Evolutionary conservation across 1,139 yeast species (phyloP).

Genomic region (Nadsonia starkeyi-henricii): DNA sequence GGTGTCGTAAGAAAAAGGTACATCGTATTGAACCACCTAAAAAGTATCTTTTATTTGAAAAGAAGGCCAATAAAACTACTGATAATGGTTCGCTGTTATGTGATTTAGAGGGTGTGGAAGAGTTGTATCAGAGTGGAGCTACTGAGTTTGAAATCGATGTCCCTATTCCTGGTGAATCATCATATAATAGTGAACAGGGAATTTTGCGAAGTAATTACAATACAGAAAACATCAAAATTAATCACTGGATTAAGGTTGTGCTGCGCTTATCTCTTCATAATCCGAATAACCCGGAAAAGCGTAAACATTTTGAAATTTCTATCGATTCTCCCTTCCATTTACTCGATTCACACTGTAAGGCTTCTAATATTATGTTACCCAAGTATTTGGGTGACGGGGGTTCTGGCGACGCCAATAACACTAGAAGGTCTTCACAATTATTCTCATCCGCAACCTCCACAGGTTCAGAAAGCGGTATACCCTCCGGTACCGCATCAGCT

Average conservation of each 20-base stretch:
- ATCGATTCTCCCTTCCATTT: slow-evolving; percentile 85
- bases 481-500: no score
- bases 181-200: slow-evolving; percentile 26
- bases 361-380: slow-evolving; percentile 26
- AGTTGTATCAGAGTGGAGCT: slow-evolving; percentile 30
- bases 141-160: slow-evolving; percentile 72
- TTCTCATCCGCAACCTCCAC: no score
- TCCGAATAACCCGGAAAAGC: slow-evolving; percentile 39
- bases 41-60: slow-evolving; percentile 68
- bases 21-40: slow-evolving; percentile 84
- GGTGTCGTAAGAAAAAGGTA: slow-evolving; percentile 69
- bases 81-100: slow-evolving; percentile 25
- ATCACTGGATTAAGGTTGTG: slow-evolving; percentile 89
- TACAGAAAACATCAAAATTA: slow-evolving; percentile 60
- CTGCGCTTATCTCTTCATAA: slow-evolving; percentile 53
- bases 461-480: no score
- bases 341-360: slow-evolving; percentile 33
- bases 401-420: no score
- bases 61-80: slow-evolving; percentile 42
- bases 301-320: slow-evolving; percentile 83
- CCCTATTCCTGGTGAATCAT: slow-evolving; percentile 47
- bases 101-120: slow-evolving; percentile 22
- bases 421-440: no score
- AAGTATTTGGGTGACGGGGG: slow-evolving; percentile 6
- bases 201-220: slow-evolving; percentile 73